Base-by-base conservation (phyloP, 2,329 filamentous ascomycete species). In the Aspergillus calidoustus region DNA sequence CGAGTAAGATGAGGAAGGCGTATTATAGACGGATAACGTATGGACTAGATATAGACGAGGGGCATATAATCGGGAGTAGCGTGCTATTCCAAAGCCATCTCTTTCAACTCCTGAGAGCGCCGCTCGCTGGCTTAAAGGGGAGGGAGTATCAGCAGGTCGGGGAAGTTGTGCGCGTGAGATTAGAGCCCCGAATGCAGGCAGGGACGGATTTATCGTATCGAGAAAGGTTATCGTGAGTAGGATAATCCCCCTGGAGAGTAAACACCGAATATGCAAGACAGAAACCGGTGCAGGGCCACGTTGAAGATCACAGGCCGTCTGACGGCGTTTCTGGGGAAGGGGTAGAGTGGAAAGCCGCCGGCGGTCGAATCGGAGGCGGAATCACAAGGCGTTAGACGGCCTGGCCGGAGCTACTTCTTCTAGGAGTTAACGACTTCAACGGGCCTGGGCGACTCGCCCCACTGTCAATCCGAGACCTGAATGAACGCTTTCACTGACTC, bases 241-340 rank as follows among this genome's bases (percentile, higher is more conserved):
- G 13, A 15, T 15, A 47, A 17, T 22, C 22, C n/a, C 44, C 51
- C 60, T 60, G 46, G 64, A 62, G 48, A 4, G 34, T 41, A 41
- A 41, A 41, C 58, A 51, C 59, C 62, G 51, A 59, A 64, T 61
- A 66, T 64, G 52, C 57, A 62, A 53, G 54, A 60, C 49, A 61
- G 53, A 54, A 41, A 25, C 15, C 50, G 22, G 41, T 54, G 59
- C 57, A 64, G 60, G 60, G 66, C 65, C 64, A 69, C 66, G 66
- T 69, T 69, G 68, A 64, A 63, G 62, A 67, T 68, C 63, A 62
- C 54, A 48, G 30, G 52, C 58, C 62, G 63, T 58, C 63, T 63
- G 61, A 60, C 38, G 53, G 49, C 41, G 55, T 60, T 57, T 69
- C 66, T 67, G 66, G 66, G 66, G 66, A 68, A 59, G 59, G 58